Evolutionary conservation across 2,329 filamentous ascomycete species (phyloP).

Genomic region (Sclerotiophoma versabilis): DNA sequence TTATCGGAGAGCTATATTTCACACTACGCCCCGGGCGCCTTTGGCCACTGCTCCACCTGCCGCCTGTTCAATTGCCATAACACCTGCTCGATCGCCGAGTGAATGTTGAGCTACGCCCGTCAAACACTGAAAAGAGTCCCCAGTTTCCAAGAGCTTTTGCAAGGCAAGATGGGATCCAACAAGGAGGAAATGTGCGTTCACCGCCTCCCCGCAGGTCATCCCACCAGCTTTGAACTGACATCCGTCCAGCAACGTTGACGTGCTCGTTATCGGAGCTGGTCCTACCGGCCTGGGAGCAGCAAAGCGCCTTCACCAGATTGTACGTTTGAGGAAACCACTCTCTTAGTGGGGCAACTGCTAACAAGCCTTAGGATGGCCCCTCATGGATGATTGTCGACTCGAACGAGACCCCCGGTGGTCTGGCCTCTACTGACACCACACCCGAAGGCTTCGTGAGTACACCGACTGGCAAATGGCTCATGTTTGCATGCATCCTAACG

Average conservation of each 20-base stretch:
- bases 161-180: slow-evolving; percentile 49
- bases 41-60: slow-evolving; percentile 25
- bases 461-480: slow-evolving; percentile 10
- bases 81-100: slow-evolving; percentile 32
- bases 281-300: slow-evolving; percentile 97
- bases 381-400: slow-evolving; percentile 97
- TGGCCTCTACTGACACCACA: slow-evolving; percentile 93
- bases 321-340: slow-evolving; percentile 56
- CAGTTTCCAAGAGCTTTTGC: slow-evolving; percentile 51
- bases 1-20: slow-evolving; percentile 34
- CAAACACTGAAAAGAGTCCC: slow-evolving; percentile 51
- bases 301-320: slow-evolving; percentile 96
- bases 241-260: slow-evolving; percentile 79
- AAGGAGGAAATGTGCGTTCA: slow-evolving; percentile 52
- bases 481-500: slow-evolving; percentile 26
- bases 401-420: slow-evolving; percentile 89
- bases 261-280: slow-evolving; percentile 97
- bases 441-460: slow-evolving; percentile 93
- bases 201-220: slow-evolving; percentile 31
- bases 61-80: slow-evolving; percentile 22
- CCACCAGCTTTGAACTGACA: slow-evolving; percentile 29
- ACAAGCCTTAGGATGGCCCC: slow-evolving; percentile 72
- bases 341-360: slow-evolving; percentile 29
- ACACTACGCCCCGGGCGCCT: slow-evolving; percentile 23
- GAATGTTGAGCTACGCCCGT: slow-evolving; percentile 50